Conservation (phyloP, 208 protist species). For the Leishmania mexicana region DNA sequence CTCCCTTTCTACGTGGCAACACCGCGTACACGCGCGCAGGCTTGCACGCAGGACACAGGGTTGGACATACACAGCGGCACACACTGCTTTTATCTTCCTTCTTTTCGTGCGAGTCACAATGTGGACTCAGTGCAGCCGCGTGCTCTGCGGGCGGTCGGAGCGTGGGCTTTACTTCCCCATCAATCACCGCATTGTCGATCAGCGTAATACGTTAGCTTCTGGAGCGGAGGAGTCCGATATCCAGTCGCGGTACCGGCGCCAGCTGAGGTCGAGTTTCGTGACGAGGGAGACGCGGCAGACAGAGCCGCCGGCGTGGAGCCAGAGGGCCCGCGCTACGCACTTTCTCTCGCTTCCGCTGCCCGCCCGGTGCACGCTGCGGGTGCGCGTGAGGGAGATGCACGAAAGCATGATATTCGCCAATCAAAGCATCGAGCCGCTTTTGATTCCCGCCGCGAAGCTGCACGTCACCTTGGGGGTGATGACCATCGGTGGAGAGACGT, state of each 20-base stretch:
- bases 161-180: constrained; percentile 90
- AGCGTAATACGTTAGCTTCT: constrained; percentile 49
- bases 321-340: constrained; percentile 63
- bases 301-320: constrained; percentile 63
- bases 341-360: constrained; percentile 86
- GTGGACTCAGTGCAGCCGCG: constrained; percentile 41
- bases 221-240: constrained; percentile 60
- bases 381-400: constrained; percentile 77
- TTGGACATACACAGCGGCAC: background rate
- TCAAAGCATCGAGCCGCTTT: constrained; percentile 50
- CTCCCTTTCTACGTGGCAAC: background rate
- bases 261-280: constrained; percentile 76
- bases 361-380: constrained; percentile 44
- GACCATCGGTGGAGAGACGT: constrained; percentile 33
- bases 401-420: constrained; percentile 72
- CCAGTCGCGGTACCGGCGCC: constrained; percentile 76
- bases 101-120: background rate
- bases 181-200: constrained; percentile 84
- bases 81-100: background rate
- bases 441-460: constrained; percentile 66
- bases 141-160: constrained; percentile 43
- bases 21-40: constrained; percentile 4
- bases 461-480: constrained; percentile 89
- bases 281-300: constrained; percentile 85
- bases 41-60: background rate